phyloP scores from a whole-genome alignment of 495 filamentous ascomycete species.

The Neurospora sp. region DNA sequence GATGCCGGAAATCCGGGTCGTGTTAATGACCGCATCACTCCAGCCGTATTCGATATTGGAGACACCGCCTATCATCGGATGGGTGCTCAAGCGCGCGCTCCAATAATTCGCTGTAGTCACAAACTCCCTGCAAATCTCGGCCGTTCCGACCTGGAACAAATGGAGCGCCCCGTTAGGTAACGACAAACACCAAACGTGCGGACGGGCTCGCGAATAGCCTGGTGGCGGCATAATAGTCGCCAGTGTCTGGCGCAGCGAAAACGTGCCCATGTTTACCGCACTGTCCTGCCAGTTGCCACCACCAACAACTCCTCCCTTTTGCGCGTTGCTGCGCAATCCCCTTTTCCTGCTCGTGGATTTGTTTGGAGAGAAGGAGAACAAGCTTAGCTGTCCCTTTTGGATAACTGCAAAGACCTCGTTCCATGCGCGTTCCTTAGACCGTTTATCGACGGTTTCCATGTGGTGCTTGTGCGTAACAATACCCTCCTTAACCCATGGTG shows the following conservation, averaged over 20 bases:
- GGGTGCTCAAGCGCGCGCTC: slow-evolving; percentile 86
- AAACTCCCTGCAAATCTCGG: slow-evolving; percentile 90
- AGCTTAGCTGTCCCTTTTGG: slow-evolving; percentile 86
- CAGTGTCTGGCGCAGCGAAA: slow-evolving; percentile 84
- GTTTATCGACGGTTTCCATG: slow-evolving; percentile 78
- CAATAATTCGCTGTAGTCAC: slow-evolving; percentile 96
- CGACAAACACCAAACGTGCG: slow-evolving; percentile 92
- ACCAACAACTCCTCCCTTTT: slow-evolving; percentile 60
- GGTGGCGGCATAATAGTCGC: slow-evolving; percentile 82
- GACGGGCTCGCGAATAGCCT: slow-evolving; percentile 82
- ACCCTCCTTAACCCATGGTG: slow-evolving; percentile 97
- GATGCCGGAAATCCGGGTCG: slow-evolving; percentile 24
- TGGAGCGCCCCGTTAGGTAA: slow-evolving; percentile 90
- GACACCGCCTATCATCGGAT: slow-evolving; percentile 82
- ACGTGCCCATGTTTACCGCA: slow-evolving; percentile 76
- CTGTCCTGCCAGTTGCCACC: slow-evolving; percentile 97
- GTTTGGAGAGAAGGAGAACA: slow-evolving; percentile 81
- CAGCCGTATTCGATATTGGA: slow-evolving; percentile 98
- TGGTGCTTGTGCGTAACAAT: slow-evolving; percentile 95
- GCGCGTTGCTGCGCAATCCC: slow-evolving; percentile 31
- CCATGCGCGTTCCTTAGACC: slow-evolving; percentile 88
- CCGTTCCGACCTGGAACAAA: slow-evolving; percentile 92
- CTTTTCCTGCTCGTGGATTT: slow-evolving; percentile 65
- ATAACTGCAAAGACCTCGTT: slow-evolving; percentile 95
- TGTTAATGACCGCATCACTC: slow-evolving; percentile 81